These are phyloP conservation scores for Dioscorea dumetorum DNA, from an alignment of 106 monocot species.

Conservation along the genomic window DNA sequence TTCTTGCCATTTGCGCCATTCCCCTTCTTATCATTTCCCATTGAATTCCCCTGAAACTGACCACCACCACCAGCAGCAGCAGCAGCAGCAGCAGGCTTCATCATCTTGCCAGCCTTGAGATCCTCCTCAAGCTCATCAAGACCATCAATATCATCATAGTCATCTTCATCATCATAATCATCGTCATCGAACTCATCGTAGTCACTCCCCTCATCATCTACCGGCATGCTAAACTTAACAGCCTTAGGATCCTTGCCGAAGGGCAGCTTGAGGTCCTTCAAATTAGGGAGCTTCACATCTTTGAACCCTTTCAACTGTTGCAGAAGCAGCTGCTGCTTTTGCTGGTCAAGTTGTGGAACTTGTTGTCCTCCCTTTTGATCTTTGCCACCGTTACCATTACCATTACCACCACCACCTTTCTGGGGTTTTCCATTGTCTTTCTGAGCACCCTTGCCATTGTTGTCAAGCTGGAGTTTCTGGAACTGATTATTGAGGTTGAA, in stretches of 20 bases:
- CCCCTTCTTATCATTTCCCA: slow-evolving; percentile 1
- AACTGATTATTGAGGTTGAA: slow-evolving; percentile 17
- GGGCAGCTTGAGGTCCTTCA: slow-evolving; percentile 21
- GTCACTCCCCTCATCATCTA: slow-evolving; percentile 19
- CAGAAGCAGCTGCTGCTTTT: slow-evolving; percentile 8
- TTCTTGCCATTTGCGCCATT: slow-evolving; percentile 4
- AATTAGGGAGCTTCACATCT: slow-evolving; percentile 18
- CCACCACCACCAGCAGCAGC: too few relatives aligned
- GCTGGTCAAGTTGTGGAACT: slow-evolving; percentile 4
- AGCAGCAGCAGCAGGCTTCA: slow-evolving; percentile 8
- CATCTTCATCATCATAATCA: slow-evolving; percentile 20
- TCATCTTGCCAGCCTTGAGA: slow-evolving; percentile 22
- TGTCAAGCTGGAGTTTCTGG: slow-evolving; percentile 31
- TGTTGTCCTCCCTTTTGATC: slow-evolving; percentile 4
- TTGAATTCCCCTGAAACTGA: background rate
- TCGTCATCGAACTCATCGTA: slow-evolving; percentile 8
- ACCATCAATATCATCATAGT: slow-evolving; percentile 8
- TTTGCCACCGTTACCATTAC: slow-evolving; percentile 8
- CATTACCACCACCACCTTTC: background rate
- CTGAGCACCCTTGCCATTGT: slow-evolving; percentile 10
- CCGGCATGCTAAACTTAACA: slow-evolving; percentile 31
- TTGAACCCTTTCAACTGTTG: slow-evolving; percentile 25
- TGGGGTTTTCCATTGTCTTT: too few relatives aligned
- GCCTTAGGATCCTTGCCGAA: slow-evolving; percentile 24
- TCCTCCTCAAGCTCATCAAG: slow-evolving; percentile 28